Conservation (phyloP, 2,329 filamentous ascomycete genomes). For the Dichotomopilus funicola region DNA sequence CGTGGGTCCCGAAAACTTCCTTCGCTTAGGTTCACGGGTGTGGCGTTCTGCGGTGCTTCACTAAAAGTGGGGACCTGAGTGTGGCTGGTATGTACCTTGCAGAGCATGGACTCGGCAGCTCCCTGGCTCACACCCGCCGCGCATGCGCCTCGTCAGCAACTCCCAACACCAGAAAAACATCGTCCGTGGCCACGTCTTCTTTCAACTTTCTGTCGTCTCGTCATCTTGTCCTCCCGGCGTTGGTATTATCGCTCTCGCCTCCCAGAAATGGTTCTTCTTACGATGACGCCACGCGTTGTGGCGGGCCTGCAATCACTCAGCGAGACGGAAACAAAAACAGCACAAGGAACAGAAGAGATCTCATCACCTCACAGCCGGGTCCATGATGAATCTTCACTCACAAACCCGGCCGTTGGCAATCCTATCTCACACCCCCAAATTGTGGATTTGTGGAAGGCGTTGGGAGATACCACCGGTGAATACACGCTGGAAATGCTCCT, state of each 20-base stretch:
- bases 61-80: not conserved
- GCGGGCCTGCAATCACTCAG: conserved; percentile 47
- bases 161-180: too few relatives aligned
- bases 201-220: too few relatives aligned
- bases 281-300: conserved; percentile 64
- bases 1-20: conserved; percentile 25
- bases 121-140: not conserved
- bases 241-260: not conserved
- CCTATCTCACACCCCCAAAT: conserved; percentile 68
- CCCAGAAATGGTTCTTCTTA: conserved; percentile 63
- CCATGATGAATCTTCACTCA: conserved; percentile 42
- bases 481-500: conserved; percentile 64
- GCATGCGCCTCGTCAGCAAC: too few relatives aligned
- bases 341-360: too few relatives aligned
- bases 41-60: not conserved
- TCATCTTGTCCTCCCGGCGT: too few relatives aligned
- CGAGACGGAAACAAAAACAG: not conserved
- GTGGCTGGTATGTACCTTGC: conserved; percentile 11
- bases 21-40: conserved; percentile 17
- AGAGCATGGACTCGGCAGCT: not conserved
- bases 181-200: too few relatives aligned
- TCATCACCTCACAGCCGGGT: too few relatives aligned
- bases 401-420: conserved; percentile 48
- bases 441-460: conserved; percentile 51
- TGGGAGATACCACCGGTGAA: conserved; percentile 33